A percentile compares a stretch with the other conserved stretches of the same genome.
Conservation (phyloP, 225 moss, liverwort and hornwort species). For the Physcomitrium patens region DNA sequence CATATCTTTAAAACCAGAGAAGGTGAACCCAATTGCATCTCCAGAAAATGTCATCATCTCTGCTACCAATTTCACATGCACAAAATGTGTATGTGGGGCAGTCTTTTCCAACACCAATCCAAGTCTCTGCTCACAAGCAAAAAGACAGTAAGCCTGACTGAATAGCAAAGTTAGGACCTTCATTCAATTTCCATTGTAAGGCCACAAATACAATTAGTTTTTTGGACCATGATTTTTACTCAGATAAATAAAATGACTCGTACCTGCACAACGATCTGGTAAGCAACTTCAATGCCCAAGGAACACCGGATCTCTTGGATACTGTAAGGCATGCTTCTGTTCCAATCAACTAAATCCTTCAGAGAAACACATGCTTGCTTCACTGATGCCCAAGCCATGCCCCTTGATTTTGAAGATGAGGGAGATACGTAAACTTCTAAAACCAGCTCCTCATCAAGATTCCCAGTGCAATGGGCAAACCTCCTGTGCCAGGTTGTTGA, state of each 20-base stretch:
- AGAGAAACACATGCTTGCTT: constrained; percentile 69
- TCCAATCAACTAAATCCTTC: constrained; percentile 75
- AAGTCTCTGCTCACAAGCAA: constrained; percentile 68
- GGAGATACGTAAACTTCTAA: constrained; percentile 67
- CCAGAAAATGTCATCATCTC: constrained; percentile 93
- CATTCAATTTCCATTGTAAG: neutral
- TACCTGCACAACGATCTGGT: constrained; percentile 73
- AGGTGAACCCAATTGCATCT: constrained; percentile 77
- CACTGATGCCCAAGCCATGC: constrained; percentile 66
- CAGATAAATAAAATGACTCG: constrained; percentile 11
- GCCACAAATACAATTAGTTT: neutral
- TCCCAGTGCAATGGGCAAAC: constrained; percentile 17
- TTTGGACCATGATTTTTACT: neutral
- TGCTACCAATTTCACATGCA: constrained; percentile 77
- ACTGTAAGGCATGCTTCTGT: constrained; percentile 86
- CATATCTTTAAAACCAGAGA: constrained; percentile 80
- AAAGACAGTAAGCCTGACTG: constrained; percentile 12
- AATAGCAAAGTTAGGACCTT: neutral
- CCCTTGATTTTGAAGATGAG: constrained; percentile 37
- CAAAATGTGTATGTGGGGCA: constrained; percentile 52
- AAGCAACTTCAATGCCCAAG: constrained; percentile 82
- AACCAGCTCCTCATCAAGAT: constrained; percentile 64
- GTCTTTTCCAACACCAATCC: constrained; percentile 67
- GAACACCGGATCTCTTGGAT: constrained; percentile 79
- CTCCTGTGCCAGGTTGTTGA: constrained; percentile 60